Conservation (phyloP, 257 asterid genomes). For the Primulina tabacum region DNA sequence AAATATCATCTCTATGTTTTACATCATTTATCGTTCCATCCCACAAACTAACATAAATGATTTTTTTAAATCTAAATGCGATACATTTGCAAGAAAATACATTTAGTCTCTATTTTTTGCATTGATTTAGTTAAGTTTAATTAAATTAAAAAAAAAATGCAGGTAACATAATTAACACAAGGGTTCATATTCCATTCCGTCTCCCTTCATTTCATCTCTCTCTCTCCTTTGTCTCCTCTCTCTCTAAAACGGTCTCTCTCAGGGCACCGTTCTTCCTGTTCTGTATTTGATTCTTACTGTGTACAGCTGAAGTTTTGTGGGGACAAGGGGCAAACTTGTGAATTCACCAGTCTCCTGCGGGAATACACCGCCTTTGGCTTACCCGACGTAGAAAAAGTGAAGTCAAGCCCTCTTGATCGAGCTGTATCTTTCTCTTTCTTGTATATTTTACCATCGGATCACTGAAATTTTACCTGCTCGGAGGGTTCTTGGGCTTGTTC, state of each 20-base stretch:
- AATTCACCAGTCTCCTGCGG: slow-evolving; percentile 22
- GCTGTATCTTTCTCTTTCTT: slow-evolving; percentile 33
- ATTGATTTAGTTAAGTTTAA: not conserved
- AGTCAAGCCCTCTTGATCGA: slow-evolving; percentile 52
- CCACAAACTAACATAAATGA: too few species aligned
- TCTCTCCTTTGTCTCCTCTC: slow-evolving; percentile 22
- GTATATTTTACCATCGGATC: slow-evolving; percentile 25
- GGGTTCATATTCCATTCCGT: not conserved
- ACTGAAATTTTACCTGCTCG: slow-evolving; percentile 19
- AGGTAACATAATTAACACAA: too few species aligned
- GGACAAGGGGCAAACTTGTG: slow-evolving; percentile 22
- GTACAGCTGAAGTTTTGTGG: slow-evolving; percentile 26
- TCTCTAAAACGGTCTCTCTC: slow-evolving; percentile 30
- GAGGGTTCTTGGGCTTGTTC: slow-evolving; percentile 6
- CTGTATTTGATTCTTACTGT: slow-evolving; percentile 17
- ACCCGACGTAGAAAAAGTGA: slow-evolving; percentile 15
- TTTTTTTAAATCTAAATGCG: too few species aligned
- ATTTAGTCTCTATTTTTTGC: not conserved
- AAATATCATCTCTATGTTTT: too few species aligned
- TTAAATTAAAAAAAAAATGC: too few species aligned
- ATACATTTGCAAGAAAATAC: too few species aligned
- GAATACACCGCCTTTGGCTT: slow-evolving; percentile 28
- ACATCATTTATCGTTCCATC: too few species aligned
- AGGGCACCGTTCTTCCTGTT: slow-evolving; percentile 27
- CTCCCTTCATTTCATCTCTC: not conserved